Conservation (phyloP, 805 yeast species). For the Tetrapisispora namnaoensis region DNA sequence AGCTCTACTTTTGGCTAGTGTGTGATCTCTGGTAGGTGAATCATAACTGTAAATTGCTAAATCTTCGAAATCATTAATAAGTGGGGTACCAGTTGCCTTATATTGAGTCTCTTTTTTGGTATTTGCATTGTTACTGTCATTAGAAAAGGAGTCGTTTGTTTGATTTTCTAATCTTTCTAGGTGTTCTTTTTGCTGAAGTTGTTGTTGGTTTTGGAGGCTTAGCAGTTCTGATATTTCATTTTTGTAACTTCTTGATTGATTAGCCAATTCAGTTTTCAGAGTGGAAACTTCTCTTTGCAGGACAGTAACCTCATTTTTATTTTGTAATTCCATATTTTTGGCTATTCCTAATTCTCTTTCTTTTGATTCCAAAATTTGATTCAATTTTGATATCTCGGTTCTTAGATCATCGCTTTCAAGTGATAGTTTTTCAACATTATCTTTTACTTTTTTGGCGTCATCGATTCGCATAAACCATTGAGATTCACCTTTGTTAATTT, state of each 20-base stretch:
- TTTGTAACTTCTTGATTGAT: slow-evolving; percentile 2
- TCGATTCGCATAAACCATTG: slow-evolving; percentile 24
- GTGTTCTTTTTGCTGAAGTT: background rate
- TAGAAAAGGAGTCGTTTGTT: background rate
- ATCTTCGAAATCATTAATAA: slow-evolving; percentile 26
- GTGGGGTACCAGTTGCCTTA: slow-evolving; percentile 25
- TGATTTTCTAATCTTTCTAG: background rate
- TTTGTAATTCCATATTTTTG: slow-evolving; percentile 3
- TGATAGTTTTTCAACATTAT: slow-evolving; percentile 1
- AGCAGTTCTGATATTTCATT: background rate
- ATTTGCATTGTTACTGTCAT: background rate
- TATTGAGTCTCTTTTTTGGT: slow-evolving; percentile 5
- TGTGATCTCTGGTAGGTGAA: slow-evolving; percentile 12
- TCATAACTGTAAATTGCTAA: slow-evolving; percentile 24
- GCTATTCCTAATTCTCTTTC: slow-evolving; percentile 7
- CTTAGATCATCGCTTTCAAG: slow-evolving; percentile 9
- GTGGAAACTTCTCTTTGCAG: slow-evolving; percentile 3
- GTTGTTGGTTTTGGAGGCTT: background rate
- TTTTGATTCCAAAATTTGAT: slow-evolving; percentile 9
- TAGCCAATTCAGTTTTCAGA: background rate
- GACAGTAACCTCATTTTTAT: slow-evolving; percentile 3
- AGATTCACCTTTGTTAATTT: slow-evolving; percentile 36
- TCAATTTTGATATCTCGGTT: slow-evolving; percentile 10
- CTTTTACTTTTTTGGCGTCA: background rate
- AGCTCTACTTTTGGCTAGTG: background rate